Evolutionary conservation across 176 grass and related monocot genomes (phyloP), one percentile per base, ranked within the genome.

Genomic region (Avena insularis): DNA sequence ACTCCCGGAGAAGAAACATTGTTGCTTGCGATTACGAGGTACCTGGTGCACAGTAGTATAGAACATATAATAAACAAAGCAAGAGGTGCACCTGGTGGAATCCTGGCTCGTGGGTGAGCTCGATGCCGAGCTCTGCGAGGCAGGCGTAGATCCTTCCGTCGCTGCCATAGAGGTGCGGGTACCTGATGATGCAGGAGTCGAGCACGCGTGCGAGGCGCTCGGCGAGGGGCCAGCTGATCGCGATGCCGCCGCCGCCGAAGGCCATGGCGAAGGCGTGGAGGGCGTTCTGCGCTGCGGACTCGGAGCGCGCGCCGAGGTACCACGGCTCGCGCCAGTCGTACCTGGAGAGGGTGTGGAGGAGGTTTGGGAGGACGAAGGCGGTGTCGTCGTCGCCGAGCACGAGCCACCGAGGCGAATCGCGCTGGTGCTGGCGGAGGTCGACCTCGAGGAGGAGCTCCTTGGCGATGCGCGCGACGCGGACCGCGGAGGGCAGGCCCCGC

Each of bases 301-400:
- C 94, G 33, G 97, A 99, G 29, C 83, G 86, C 66, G 87, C 80
- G 35, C 97, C 97, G 71, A 96, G 19, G 91, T 99, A 99, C 88
- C 93, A 90, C 12, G 89, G 92, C 77, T 93, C 90, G 31, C 87
- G 86, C 92, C 94, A 94, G 85, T 96, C 97, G 90, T 94, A 93
- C 83, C 56, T 84, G 6, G 75, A 55, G 9, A 99, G 89, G 19
- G 90, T 86, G 80, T 59, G 90, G 5, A 92, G 61, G 19, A 99
- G 97, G 86, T 96, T 99, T 12, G 88, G 87, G 38, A 88, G 89
- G 48, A 99, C 89, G 85, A 99, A 99, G 38, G 89, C 89, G 16
- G 97, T 94, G 80, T 99, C 97, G 68, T 99, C 97, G 43, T 99
- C 97, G 21, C 89, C 92, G 46, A 99, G 90, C 46, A 99, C 94